Evolutionary conservation across 768 basidiomycete species (phyloP).

Genomic region (Lentinus tigrinus): DNA sequence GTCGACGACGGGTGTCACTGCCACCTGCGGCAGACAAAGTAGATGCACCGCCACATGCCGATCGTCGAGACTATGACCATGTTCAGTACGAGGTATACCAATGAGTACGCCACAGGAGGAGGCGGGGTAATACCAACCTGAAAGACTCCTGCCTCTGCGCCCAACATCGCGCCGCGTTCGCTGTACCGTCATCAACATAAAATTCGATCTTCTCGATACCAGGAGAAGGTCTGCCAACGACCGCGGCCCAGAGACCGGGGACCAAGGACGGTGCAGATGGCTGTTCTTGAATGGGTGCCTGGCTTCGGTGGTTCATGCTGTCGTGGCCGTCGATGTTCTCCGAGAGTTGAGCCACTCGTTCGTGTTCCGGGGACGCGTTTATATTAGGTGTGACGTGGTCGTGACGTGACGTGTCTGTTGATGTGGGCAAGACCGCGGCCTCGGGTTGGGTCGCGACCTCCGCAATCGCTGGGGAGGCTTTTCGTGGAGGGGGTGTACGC

Average conservation of each 20-base stretch:
- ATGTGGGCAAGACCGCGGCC: not conserved
- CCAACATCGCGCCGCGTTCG: conserved; percentile 16
- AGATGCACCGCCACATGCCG: conserved; percentile 13
- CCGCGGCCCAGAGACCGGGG: conserved; percentile 19
- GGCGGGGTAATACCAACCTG: not conserved
- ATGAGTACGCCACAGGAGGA: not conserved
- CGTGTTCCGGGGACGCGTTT: not conserved
- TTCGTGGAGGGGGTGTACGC: not conserved
- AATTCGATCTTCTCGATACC: conserved; percentile 13
- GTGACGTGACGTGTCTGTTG: conserved; percentile 5
- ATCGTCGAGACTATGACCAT: conserved; percentile 1
- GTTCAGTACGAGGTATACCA: not conserved
- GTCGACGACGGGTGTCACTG: conserved; percentile 9
- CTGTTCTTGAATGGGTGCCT: not conserved
- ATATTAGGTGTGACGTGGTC: not conserved
- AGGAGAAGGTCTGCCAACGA: conserved; percentile 5
- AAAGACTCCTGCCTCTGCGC: conserved; percentile 1
- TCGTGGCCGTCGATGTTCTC: not conserved
- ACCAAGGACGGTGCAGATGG: not conserved
- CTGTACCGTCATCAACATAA: conserved; percentile 18
- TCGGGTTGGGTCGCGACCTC: not conserved
- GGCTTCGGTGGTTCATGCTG: not conserved
- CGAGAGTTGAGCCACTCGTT: not conserved
- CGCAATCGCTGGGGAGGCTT: not conserved
- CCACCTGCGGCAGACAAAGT: conserved; percentile 17